A percentile compares a stretch with the other conserved stretches of the same genome.
Evolutionary conservation across 176 grass and related monocot genomes (phyloP).

Genomic region (Cenchrus fungigraminus): DNA sequence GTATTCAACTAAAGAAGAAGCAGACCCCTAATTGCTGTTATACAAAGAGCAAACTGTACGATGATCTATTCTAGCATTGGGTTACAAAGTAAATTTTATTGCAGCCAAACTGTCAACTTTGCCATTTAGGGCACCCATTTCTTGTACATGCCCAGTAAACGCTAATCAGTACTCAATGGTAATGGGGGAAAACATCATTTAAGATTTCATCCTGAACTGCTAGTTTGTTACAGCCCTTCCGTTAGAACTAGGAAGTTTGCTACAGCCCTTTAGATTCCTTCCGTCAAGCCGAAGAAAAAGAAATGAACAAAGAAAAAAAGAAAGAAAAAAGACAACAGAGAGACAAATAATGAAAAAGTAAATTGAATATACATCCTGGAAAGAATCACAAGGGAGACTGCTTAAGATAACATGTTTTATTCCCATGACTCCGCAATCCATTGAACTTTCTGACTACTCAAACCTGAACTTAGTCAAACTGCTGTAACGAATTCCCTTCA

Average conservation of each 20-base stretch:
- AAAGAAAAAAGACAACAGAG: background rate
- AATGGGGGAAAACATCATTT: background rate
- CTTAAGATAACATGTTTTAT: background rate
- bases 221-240: background rate
- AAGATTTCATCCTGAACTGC: background rate
- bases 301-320: background rate
- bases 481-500: conserved; percentile 8
- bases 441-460: conserved; percentile 30
- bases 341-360: background rate
- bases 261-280: background rate
- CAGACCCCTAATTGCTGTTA: too few species aligned
- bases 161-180: background rate
- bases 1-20: too few species aligned
- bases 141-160: background rate
- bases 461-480: conserved; percentile 36
- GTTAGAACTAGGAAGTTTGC: background rate
- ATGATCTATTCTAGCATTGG: background rate
- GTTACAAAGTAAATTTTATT: background rate
- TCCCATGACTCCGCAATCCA: conserved; percentile 7
- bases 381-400: background rate
- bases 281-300: background rate
- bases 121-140: background rate
- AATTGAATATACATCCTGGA: background rate
- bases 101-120: background rate
- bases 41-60: too few species aligned